Evolutionary conservation across 306 rosid species (phyloP), one percentile per base, ranked within the genome.

Genomic region (Fagus crenata): DNA sequence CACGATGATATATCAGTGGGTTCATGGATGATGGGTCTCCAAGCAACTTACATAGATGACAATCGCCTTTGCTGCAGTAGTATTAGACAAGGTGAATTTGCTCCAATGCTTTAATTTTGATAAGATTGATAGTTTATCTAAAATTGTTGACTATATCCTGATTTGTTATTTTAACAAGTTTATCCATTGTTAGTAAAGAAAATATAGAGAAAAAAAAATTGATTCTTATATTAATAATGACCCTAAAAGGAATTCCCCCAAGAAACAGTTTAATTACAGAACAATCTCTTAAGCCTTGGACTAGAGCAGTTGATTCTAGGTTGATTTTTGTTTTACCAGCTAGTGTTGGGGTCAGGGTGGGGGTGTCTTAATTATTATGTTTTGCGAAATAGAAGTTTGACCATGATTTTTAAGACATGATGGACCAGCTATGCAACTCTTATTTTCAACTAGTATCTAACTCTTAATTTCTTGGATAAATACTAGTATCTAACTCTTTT

Each of bases 1-100:
- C 86, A 82, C 64, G 99, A 96, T 54, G 99, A 96, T 86, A 81
- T 88, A 65, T 91, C 99, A 31, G 75, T 92, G 83, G 99, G 99
- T 13, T 89, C 99, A 37, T 92, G 99, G 99, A 96, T 96, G 99
- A 91, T 96, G 96, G 99, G 99, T 31, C 37, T 96, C 77, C 93
- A 89, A 84, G 80, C 97, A 72, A 91, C 96, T 15, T 90, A 92
- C 77, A 96, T 89, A 81, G 99, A 96, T 51, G 99, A 96, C 81
- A 91, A 82, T 81, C 98, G 92, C 36, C 90, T 96, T 83, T 96
- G 99, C 86, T 92, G 99, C 84, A 55, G 97, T 77, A 89, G 97
- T 82, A 65, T 89, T 78, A 91, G 81, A 76, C 91, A 90, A 96
- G 99, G 99, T 92, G 79, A 87, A 78, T 76, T 61, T 76, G 53